Evolutionary conservation across 768 basidiomycete species (phyloP).

Genomic region (Cantharellus anzutake): DNA sequence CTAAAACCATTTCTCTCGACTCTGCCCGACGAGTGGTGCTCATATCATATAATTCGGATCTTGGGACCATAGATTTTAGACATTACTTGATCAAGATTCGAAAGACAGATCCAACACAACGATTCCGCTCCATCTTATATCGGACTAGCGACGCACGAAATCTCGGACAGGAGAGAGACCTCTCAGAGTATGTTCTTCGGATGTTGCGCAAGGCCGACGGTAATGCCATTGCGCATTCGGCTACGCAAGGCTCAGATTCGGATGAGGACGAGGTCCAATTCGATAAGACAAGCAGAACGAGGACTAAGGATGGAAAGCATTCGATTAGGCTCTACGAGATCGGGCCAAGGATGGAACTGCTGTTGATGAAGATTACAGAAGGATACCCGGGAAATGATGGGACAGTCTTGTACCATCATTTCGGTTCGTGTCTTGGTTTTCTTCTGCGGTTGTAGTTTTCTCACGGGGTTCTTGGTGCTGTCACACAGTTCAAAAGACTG

Average conservation of each 20-base stretch:
- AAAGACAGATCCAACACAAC: slow-evolving; percentile 82
- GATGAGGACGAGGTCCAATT: slow-evolving; percentile 75
- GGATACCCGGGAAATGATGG: slow-evolving; percentile 90
- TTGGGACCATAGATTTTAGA: slow-evolving; percentile 75
- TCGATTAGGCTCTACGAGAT: slow-evolving; percentile 88
- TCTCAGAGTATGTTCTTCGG: slow-evolving; percentile 83
- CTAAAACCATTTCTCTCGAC: slow-evolving; percentile 58
- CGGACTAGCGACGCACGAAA: slow-evolving; percentile 38
- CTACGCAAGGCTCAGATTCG: slow-evolving; percentile 62
- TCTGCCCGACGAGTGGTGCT: slow-evolving; percentile 90
- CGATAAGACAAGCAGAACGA: slow-evolving; percentile 90
- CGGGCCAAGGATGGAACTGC: slow-evolving; percentile 87
- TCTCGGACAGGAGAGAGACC: slow-evolving; percentile 78
- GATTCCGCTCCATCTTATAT: slow-evolving; percentile 74
- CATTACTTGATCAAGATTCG: slow-evolving; percentile 93
- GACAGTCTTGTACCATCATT: slow-evolving; percentile 82
- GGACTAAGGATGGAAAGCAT: slow-evolving; percentile 75
- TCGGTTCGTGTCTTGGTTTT: slow-evolving; percentile 36
- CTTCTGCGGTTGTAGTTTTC: neutral
- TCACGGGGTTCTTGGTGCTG: slow-evolving; percentile 2
- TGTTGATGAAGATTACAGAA: slow-evolving; percentile 84
- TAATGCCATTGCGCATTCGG: slow-evolving; percentile 52
- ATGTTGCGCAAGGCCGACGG: slow-evolving; percentile 34
- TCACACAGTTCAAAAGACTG: slow-evolving; percentile 67
- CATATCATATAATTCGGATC: slow-evolving; percentile 73